Evolutionary conservation across 352 stramenopile species (phyloP), one percentile per base, ranked within the genome.

Genomic region (Pythium rishiriense): DNA sequence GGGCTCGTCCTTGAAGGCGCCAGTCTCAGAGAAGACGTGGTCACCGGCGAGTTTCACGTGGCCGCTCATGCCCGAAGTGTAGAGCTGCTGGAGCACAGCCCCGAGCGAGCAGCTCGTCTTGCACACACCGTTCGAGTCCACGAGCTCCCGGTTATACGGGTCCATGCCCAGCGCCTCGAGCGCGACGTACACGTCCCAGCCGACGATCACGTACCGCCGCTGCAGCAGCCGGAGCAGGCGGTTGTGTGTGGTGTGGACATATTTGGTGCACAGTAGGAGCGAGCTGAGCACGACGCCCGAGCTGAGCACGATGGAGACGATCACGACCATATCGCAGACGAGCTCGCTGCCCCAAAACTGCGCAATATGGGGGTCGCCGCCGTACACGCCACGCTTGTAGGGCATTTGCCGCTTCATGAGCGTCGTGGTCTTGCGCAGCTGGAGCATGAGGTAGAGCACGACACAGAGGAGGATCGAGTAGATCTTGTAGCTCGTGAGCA

Each of bases 401-500:
- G 46, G 43, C 0, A 58, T 28, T 4, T 70, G 37, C 9, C 49
- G 59, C 4, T 62, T 37, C 73, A 79, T 79, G 29, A 84, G 58
- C 43, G 73, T 76, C 21, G 70, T 74, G 25, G 64, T 63, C 26
- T 69, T 69, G 6, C 58, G 61, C 11, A 63, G 29, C 21, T 57
- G 28, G 33, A 76, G 61, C 21, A 79, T 67, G 10, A 67, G 0
- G 45, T 64, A 74, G 2, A 78, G 64, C 25, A 78, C 45, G 15
- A 65, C 5, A 45, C 59, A 81, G 4, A 81, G 52, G 42, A 78
- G 31, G 7, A 84, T 48, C 56, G 62, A 74, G 62, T 80, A 80
- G 25, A 84, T 31, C 54, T 84, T 81, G 70, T 81, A 84, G 55
- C 73, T 81, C 24, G 75, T 58, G 58, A 79, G 73, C 22, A 80